Conservation (phyloP, 225 moss, liverwort and hornwort genomes). For the Marchantia paleacea region DNA sequence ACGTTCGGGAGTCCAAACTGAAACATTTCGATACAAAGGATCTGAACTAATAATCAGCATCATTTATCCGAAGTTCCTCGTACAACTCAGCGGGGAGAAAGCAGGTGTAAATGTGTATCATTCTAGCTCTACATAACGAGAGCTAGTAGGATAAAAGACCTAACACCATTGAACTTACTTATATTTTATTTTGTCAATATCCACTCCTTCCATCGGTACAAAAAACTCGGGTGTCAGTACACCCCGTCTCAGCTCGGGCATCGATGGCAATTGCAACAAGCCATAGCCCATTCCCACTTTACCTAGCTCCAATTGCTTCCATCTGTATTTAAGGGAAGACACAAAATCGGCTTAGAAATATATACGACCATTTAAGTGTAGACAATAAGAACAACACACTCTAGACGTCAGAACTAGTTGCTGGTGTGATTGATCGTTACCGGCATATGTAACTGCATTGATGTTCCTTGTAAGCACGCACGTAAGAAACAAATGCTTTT, state of each 20-base stretch:
- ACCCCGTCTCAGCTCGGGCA: constrained; percentile 94
- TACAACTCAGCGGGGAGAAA: too few species aligned
- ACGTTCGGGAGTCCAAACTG: too few species aligned
- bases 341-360: not conserved
- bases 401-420: too few species aligned
- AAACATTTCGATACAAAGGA: too few species aligned
- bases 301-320: constrained; percentile 92
- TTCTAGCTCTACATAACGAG: too few species aligned
- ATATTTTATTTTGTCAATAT: constrained; percentile 56
- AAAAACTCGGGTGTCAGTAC: constrained; percentile 68
- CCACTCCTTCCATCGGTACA: constrained; percentile 62
- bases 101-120: too few species aligned
- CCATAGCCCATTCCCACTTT: constrained; percentile 94
- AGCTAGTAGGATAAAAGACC: too few species aligned
- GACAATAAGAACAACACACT: not conserved
- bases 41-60: too few species aligned
- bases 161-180: constrained; percentile 44
- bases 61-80: too few species aligned
- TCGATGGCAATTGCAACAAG: constrained; percentile 83
- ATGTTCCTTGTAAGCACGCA: constrained; percentile 98
- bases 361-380: not conserved
- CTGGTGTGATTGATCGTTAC: constrained; percentile 33
- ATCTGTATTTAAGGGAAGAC: constrained; percentile 35
- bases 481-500: constrained; percentile 91
- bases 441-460: constrained; percentile 93